phyloP scores from a whole-genome alignment of 1,284 basidiomycete species.

The Grifola frondosa region DNA sequence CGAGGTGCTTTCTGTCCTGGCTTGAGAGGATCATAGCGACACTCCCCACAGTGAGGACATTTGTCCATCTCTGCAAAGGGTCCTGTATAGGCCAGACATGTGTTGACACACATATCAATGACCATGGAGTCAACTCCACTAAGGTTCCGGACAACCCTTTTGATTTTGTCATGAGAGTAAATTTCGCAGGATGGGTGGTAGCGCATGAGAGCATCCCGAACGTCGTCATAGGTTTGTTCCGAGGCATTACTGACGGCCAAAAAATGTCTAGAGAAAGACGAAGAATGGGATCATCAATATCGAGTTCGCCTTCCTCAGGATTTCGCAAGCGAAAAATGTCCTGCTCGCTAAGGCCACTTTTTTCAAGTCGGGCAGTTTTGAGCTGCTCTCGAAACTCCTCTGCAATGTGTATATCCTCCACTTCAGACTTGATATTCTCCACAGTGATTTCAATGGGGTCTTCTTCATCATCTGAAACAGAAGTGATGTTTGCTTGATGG shows the following conservation, averaged over 20 bases:
- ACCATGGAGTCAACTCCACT: conserved; percentile 25
- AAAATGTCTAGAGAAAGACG: no score
- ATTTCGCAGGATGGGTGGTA: conserved; percentile 19
- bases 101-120: neutral
- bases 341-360: neutral
- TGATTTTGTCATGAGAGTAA: conserved; percentile 25
- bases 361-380: neutral
- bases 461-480: no score
- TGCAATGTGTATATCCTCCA: no score
- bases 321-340: neutral
- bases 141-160: conserved; percentile 22
- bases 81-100: conserved; percentile 3
- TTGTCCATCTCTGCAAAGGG: neutral
- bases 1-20: neutral
- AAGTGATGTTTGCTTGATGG: no score
- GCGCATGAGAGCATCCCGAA: conserved; percentile 11
- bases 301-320: no score
- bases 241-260: conserved; percentile 22
- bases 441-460: no score
- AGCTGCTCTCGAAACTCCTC: no score
- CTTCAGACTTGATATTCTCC: no score
- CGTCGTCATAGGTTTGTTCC: conserved; percentile 23
- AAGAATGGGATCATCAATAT: conserved; percentile 11
- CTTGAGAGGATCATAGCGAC: conserved; percentile 15
- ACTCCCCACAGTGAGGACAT: neutral